Evolutionary conservation across 352 stramenopile species (phyloP).

Genomic region (Phytopythium sindhum): DNA sequence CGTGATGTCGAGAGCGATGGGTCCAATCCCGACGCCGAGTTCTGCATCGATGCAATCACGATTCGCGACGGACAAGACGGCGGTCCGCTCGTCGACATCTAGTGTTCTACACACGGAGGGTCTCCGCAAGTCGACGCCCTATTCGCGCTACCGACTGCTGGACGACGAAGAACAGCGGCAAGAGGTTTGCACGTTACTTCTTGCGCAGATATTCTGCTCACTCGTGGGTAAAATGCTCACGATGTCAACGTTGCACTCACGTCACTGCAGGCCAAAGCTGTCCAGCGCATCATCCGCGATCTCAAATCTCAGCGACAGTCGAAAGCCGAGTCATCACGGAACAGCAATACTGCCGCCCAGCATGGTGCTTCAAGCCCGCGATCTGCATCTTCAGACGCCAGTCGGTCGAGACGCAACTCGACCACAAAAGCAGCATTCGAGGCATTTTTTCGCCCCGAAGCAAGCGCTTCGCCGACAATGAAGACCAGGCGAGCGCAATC

Average conservation of each 20-base stretch:
- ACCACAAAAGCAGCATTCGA: neutral
- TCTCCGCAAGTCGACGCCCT: neutral
- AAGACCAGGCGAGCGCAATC: neutral
- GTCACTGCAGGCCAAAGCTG: constrained; percentile 23
- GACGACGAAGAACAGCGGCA: constrained; percentile 29
- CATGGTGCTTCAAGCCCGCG: neutral
- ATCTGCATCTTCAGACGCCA: neutral
- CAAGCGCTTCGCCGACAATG: neutral
- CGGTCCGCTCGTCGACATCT: neutral
- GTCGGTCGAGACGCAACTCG: neutral
- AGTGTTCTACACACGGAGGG: neutral
- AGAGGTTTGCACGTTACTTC: constrained; percentile 19
- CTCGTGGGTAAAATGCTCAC: neutral
- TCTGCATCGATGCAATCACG: neutral
- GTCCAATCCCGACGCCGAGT: neutral
- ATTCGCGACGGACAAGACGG: neutral
- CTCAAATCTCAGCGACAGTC: constrained; percentile 22
- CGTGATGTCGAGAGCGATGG: neutral
- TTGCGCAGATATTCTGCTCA: neutral
- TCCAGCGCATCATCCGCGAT: constrained; percentile 44
- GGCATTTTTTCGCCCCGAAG: neutral
- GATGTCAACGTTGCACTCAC: neutral
- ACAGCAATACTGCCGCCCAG: neutral
- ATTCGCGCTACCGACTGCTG: constrained; percentile 36
- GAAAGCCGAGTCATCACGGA: constrained; percentile 6